phyloP scores from a whole-genome alignment of 495 filamentous ascomycete genomes.

The Penicillium psychrofluorescens region DNA sequence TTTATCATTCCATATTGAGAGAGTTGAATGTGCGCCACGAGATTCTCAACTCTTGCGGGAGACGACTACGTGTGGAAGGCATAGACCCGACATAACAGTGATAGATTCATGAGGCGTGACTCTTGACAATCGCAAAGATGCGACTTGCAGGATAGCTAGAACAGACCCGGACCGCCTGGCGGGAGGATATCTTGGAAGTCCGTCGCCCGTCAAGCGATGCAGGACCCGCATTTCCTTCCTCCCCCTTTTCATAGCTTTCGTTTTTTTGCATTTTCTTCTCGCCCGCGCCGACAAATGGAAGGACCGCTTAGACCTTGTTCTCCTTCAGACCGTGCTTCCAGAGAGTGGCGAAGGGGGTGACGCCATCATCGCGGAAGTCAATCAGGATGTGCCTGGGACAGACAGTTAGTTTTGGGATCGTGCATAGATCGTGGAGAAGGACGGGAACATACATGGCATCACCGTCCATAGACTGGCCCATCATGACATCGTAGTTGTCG shows the following conservation, averaged over 20 bases:
- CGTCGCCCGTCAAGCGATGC: constrained; percentile 4
- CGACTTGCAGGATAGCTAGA: constrained; percentile 14
- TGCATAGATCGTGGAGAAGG: not conserved
- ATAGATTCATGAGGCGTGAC: constrained; percentile 41
- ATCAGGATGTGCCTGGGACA: constrained; percentile 74
- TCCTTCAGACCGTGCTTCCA: constrained; percentile 93
- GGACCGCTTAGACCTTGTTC: constrained; percentile 77
- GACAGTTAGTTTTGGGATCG: constrained; percentile 9
- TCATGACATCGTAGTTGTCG: constrained; percentile 92
- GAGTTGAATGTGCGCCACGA: no score
- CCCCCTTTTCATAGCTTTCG: constrained; percentile 10
- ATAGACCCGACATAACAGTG: constrained; percentile 19
- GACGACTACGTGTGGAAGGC: not conserved
- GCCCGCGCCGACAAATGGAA: constrained; percentile 1
- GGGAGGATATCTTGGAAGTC: constrained; percentile 1
- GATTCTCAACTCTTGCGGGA: not conserved
- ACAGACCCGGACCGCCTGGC: constrained; percentile 11
- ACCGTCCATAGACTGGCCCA: constrained; percentile 82
- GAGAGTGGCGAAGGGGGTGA: constrained; percentile 79
- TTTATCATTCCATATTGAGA: no score
- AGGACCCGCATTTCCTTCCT: constrained; percentile 10
- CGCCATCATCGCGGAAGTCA: constrained; percentile 94
- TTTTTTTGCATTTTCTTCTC: constrained; percentile 26
- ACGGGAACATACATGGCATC: constrained; percentile 70
- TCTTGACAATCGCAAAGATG: constrained; percentile 28